These are phyloP conservation scores for Fusarium gaditjirri DNA, from an alignment of 2,329 filamentous ascomycete species.

Conservation along the genomic window DNA sequence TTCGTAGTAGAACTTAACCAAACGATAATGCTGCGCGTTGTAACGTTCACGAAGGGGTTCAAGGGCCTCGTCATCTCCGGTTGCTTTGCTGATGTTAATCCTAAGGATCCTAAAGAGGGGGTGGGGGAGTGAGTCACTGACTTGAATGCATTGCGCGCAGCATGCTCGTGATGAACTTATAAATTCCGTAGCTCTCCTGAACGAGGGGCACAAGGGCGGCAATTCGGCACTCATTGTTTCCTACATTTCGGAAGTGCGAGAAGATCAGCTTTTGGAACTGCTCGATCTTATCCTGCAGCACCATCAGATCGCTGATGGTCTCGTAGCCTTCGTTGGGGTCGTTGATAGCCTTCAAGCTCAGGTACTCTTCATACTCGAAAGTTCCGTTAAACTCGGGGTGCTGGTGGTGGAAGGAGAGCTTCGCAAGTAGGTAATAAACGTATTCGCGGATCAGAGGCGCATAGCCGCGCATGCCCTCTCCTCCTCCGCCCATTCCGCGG, in stretches of 20 bases:
- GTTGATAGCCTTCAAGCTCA: conserved; percentile 97
- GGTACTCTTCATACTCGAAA: conserved; percentile 99
- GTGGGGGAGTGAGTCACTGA: conserved; percentile 56
- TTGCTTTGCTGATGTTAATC: conserved; percentile 64
- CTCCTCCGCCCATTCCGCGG: conserved; percentile 80
- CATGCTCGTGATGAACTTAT: conserved; percentile 99
- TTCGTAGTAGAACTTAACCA: conserved; percentile 99
- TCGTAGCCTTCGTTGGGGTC: conserved; percentile 98
- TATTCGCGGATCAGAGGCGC: conserved; percentile 95
- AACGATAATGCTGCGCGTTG: conserved; percentile 93
- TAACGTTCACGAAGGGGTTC: conserved; percentile 89
- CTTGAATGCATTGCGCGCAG: conserved; percentile 95
- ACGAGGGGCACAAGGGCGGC: conserved; percentile 93
- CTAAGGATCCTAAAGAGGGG: neutral
- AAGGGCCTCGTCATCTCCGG: conserved; percentile 92
- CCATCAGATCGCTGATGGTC: conserved; percentile 97
- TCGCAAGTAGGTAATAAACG: conserved; percentile 92
- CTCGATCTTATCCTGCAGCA: conserved; percentile 96
- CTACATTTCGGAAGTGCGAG: conserved; percentile 90
- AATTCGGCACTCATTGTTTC: conserved; percentile 97
- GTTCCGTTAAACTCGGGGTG: conserved; percentile 98
- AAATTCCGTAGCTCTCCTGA: conserved; percentile 98
- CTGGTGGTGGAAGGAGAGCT: conserved; percentile 95
- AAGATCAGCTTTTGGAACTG: conserved; percentile 99
- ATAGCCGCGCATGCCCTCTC: conserved; percentile 90